Conservation (phyloP, 2,329 filamentous ascomycete species). For the Pestalotiopsis sp. region DNA sequence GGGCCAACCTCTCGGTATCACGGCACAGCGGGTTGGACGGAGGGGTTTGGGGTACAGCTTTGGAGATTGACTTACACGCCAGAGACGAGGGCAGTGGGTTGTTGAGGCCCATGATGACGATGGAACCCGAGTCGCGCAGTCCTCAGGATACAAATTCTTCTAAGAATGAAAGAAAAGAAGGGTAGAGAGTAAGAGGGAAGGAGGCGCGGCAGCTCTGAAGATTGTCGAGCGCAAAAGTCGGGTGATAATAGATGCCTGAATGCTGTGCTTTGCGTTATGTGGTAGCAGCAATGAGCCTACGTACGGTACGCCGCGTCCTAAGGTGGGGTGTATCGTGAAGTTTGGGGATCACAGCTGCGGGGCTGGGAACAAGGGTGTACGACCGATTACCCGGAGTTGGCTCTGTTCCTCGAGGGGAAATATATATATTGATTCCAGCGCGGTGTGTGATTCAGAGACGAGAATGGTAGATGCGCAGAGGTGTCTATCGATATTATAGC, state of each 20-base stretch:
- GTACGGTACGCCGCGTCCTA: neutral
- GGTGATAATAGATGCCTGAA: neutral
- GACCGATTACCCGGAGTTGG: conserved; percentile 1
- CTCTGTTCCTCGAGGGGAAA: neutral
- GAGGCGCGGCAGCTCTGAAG: neutral
- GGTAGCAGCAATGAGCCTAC: neutral
- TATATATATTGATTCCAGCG: no score
- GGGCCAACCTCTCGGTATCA: neutral
- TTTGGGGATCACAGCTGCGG: conserved; percentile 9
- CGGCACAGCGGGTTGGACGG: conserved; percentile 16
- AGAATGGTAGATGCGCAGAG: no score
- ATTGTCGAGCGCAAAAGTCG: neutral
- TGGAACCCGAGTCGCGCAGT: neutral
- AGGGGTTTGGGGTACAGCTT: conserved; percentile 20
- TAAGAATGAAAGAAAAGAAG: neutral
- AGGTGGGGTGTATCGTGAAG: conserved; percentile 10
- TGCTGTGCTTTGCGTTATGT: neutral
- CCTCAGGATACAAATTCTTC: neutral
- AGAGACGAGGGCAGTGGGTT: conserved; percentile 69
- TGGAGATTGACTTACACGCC: conserved; percentile 59
- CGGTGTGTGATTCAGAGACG: no score
- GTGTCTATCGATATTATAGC: neutral
- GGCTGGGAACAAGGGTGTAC: neutral
- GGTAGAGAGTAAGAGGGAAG: neutral
- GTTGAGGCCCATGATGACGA: conserved; percentile 60